Conservation (phyloP, 2,329 filamentous ascomycete species). For the Fusarium compactum region DNA sequence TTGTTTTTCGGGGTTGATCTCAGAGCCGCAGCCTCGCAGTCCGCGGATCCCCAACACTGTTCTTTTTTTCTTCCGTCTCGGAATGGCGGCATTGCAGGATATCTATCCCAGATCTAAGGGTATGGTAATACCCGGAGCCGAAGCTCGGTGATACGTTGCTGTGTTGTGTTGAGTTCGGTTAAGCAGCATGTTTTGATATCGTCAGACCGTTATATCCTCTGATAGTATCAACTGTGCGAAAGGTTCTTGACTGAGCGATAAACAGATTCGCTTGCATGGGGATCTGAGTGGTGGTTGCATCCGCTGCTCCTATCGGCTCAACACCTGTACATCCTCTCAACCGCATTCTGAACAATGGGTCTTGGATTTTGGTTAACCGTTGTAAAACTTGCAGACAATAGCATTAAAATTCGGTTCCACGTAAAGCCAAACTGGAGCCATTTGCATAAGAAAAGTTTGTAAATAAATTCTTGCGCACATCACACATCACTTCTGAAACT, state of each 20-base stretch:
- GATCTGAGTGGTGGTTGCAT: slow-evolving; percentile 19
- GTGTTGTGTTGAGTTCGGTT: slow-evolving; percentile 8
- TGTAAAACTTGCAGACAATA: neutral
- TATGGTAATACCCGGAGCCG: slow-evolving; percentile 18
- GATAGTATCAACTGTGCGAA: neutral
- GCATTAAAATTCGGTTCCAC: neutral
- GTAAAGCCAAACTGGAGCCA: neutral
- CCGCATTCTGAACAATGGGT: slow-evolving; percentile 1
- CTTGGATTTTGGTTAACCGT: neutral
- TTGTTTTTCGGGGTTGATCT: slow-evolving; percentile 19
- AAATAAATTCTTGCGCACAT: neutral
- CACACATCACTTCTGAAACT: neutral
- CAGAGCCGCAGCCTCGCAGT: slow-evolving; percentile 43
- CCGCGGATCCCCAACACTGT: slow-evolving; percentile 46
- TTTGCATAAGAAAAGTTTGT: too few relatives aligned
- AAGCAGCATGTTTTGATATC: neutral
- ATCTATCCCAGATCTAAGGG: neutral
- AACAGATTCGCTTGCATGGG: neutral
- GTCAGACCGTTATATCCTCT: neutral
- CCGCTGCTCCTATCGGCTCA: slow-evolving; percentile 24
- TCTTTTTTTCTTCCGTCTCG: neutral
- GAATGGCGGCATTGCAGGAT: slow-evolving; percentile 8
- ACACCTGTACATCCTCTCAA: slow-evolving; percentile 25
- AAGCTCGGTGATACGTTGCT: slow-evolving; percentile 19
- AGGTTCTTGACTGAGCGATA: neutral